phyloP scores from a whole-genome alignment of 495 filamentous ascomycete genomes.

The Lentithecium fluviatile region DNA sequence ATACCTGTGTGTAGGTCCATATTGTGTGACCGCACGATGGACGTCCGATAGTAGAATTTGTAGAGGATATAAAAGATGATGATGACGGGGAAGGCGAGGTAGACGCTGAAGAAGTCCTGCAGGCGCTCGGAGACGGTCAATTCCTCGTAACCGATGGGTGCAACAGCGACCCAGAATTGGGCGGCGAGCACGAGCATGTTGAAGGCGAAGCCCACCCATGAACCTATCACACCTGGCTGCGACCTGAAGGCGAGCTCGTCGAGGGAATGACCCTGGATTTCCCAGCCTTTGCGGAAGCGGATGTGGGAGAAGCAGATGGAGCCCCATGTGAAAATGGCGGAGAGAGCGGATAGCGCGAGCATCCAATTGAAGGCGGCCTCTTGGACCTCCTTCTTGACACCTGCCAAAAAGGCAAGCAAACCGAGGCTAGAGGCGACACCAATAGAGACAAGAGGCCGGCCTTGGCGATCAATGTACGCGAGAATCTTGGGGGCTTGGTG shows the following conservation, averaged over 20 bases:
- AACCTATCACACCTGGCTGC: conserved; percentile 77
- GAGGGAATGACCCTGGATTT: conserved; percentile 63
- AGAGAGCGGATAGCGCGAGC: conserved; percentile 83
- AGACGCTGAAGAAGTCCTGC: conserved; percentile 71
- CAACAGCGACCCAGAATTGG: conserved; percentile 91
- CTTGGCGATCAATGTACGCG: conserved; percentile 44
- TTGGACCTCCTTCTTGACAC: conserved; percentile 56
- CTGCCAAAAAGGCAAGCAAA: conserved; percentile 75
- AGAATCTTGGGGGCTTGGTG: conserved; percentile 43
- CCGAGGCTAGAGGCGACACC: conserved; percentile 66
- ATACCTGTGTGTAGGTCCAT: conserved; percentile 91
- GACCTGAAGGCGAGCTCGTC: conserved; percentile 77
- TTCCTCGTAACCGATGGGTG: conserved; percentile 62
- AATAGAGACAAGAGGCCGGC: conserved; percentile 62
- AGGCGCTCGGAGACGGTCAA: conserved; percentile 49
- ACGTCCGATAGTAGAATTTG: conserved; percentile 74
- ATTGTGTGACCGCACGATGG: conserved; percentile 59
- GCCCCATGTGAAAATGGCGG: conserved; percentile 90
- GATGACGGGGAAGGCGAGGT: conserved; percentile 82
- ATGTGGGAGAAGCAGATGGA: conserved; percentile 88
- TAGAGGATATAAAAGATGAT: conserved; percentile 71
- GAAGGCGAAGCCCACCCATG: conserved; percentile 77
- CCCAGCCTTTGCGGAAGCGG: conserved; percentile 84
- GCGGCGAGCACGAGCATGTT: conserved; percentile 81
- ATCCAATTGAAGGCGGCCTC: conserved; percentile 78